A percentile compares a stretch with the other conserved stretches of the same genome.
Evolutionary conservation across 1,284 basidiomycete genomes (phyloP).

Genomic region (Sporisorium graminicola): DNA sequence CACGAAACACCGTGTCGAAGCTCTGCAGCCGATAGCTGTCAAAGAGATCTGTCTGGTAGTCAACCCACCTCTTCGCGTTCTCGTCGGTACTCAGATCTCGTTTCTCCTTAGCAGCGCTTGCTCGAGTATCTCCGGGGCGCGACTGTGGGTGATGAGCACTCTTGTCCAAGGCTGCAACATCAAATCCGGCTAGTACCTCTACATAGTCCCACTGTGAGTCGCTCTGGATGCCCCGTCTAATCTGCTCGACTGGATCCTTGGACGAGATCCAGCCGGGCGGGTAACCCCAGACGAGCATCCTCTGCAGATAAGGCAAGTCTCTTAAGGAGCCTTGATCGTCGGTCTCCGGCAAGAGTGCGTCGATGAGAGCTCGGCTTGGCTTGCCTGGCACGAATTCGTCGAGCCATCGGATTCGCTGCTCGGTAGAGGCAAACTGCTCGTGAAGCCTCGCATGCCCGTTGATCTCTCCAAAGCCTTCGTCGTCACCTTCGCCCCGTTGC

Average conservation of each 20-base stretch:
- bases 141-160: neutral
- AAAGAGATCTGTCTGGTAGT: constrained; percentile 28
- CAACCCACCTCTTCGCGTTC: constrained; percentile 22
- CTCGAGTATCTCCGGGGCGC: neutral
- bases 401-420: constrained; percentile 26
- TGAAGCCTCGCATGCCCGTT: constrained; percentile 26
- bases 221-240: constrained; percentile 13
- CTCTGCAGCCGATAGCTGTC: constrained; percentile 30
- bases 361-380: constrained; percentile 15
- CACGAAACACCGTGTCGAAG: constrained; percentile 28
- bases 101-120: neutral
- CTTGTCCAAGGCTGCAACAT: constrained; percentile 4
- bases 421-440: constrained; percentile 26
- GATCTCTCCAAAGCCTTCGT: constrained; percentile 8
- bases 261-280: constrained; percentile 34
- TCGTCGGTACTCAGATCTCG: neutral
- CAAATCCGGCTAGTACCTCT: constrained; percentile 18
- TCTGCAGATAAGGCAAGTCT: constrained; percentile 22
- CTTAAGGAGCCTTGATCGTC: neutral
- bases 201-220: constrained; percentile 32
- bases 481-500: constrained; percentile 7
- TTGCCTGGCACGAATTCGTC: constrained; percentile 23
- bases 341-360: constrained; percentile 14
- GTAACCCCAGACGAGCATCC: constrained; percentile 42
- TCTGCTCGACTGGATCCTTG: constrained; percentile 20